Evolutionary conservation across 2,329 filamentous ascomycete genomes (phyloP).

Genomic region (Cytospora piceae): DNA sequence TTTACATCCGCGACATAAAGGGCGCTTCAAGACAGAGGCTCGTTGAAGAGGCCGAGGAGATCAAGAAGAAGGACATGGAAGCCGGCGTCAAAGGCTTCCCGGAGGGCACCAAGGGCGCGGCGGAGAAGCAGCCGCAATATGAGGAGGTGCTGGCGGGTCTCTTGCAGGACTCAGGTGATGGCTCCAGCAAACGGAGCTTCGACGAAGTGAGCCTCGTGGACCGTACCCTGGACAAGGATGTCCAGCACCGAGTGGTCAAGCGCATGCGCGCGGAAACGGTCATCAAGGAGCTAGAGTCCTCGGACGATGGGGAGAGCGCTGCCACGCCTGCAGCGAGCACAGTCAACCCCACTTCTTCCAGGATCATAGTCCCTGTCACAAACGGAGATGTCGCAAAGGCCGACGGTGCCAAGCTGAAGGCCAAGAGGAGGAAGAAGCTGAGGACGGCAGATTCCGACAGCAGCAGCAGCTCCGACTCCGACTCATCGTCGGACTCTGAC

Average conservation of each 20-base stretch:
- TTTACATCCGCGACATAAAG: slow-evolving; percentile 80
- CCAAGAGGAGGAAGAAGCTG: slow-evolving; percentile 57
- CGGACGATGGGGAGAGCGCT: slow-evolving; percentile 49
- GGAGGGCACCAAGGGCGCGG: slow-evolving; percentile 51
- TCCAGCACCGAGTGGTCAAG: slow-evolving; percentile 62
- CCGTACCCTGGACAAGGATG: slow-evolving; percentile 52
- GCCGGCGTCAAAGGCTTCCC: slow-evolving; percentile 53
- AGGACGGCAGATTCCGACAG: slow-evolving; percentile 52
- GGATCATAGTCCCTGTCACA: slow-evolving; percentile 31
- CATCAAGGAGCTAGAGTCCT: slow-evolving; percentile 53
- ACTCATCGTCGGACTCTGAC: slow-evolving; percentile 25
- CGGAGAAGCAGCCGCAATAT: slow-evolving; percentile 59
- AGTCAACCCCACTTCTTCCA: slow-evolving; percentile 36
- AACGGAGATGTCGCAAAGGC: slow-evolving; percentile 26
- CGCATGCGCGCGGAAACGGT: slow-evolving; percentile 66
- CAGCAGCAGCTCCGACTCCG: slow-evolving; percentile 40
- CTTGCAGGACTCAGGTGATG: slow-evolving; percentile 45
- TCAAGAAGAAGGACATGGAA: slow-evolving; percentile 61
- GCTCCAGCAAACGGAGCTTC: slow-evolving; percentile 48
- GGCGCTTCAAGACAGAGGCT: slow-evolving; percentile 73
- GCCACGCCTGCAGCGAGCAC: slow-evolving; percentile 35
- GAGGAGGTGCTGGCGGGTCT: slow-evolving; percentile 59
- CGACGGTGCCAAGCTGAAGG: slow-evolving; percentile 43
- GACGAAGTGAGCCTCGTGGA: slow-evolving; percentile 57
- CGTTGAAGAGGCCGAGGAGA: slow-evolving; percentile 65